Evolutionary conservation across 23 red algal genomes (phyloP).

Genomic region (Pyropia yezoensis): DNA sequence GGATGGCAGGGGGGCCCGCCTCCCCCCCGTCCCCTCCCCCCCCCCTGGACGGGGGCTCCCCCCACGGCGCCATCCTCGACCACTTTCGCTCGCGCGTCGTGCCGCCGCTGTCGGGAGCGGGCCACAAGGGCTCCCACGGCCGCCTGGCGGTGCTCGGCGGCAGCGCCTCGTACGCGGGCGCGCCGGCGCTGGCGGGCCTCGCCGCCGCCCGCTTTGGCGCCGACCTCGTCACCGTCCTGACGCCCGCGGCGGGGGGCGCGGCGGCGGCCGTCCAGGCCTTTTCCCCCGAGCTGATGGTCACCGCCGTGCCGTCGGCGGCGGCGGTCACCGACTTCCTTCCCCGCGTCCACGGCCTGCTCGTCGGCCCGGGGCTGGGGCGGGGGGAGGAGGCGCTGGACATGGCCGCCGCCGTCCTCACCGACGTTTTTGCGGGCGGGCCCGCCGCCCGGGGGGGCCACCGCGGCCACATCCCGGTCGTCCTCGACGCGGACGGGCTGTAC

Average conservation of each 20-base stretch:
- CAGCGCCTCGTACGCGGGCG: conserved; percentile 71
- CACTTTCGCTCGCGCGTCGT: neutral
- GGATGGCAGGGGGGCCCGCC: too few relatives aligned
- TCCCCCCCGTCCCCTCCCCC: too few relatives aligned
- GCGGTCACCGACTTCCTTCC: neutral
- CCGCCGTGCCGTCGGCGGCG: neutral
- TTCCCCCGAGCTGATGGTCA: conserved; percentile 84
- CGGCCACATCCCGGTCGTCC: conserved; percentile 31
- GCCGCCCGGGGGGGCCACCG: neutral
- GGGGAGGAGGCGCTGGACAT: conserved; percentile 3
- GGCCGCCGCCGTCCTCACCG: conserved; percentile 7
- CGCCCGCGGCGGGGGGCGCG: conserved; percentile 16
- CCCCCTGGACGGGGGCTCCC: too few relatives aligned
- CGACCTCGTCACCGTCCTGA: conserved; percentile 59
- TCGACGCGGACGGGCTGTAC: conserved; percentile 84
- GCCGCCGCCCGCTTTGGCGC: conserved; percentile 55
- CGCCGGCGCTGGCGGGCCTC: conserved; percentile 76
- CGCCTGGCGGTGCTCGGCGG: conserved; percentile 76
- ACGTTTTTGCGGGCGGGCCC: conserved; percentile 1
- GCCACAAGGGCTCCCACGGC: conserved; percentile 71
- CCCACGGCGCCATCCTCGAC: too few relatives aligned
- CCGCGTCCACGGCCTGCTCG: conserved; percentile 45
- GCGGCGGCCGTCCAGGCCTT: conserved; percentile 60
- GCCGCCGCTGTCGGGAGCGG: conserved; percentile 7
- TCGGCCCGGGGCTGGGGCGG: conserved; percentile 83